Base-by-base conservation (phyloP, 495 filamentous ascomycete species). In the Hypoxylon trugodes region DNA sequence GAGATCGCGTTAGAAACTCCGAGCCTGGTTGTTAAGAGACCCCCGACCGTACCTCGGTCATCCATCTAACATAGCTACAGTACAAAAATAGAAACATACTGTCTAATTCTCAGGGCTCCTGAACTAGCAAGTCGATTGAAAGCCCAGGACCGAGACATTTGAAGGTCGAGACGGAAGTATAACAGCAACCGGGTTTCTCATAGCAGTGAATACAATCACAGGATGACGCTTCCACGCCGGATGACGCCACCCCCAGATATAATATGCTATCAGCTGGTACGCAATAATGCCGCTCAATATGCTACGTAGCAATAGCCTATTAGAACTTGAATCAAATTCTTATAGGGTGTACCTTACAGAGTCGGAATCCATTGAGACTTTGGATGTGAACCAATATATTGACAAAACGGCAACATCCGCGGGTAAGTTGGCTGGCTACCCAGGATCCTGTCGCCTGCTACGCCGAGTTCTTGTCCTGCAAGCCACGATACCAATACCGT, bases 401-500 rank as follows among this genome's bases (percentile, higher is more conserved):
- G 24, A 22, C 0, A 42, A 9, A 4, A 35, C 42, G 22, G 58
- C 64, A 24, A 7, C 22, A 8, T 1, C 35, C 7, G 13, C 51
- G 0, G 4, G 28, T 22, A 22, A 1, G 7, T 67, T 57, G 58
- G 10, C 1, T 19, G 6, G 1, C 10, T 67, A n/a, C n/a, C n/a
- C n/a, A n/a, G 0, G 16, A 38, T 8, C 8, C 40, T 4, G 4
- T 10, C 2, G 9, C 25, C 15, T 67, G 64, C 26, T 45, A 24
- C 2, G 6, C 24, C 0, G 58, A 67, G 15, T 67, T 62, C 22
- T 1, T 24, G 0, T 12, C 9, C 10, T 67, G 64, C 22, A 59
- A 48, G 3, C 26, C 58, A 8, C 47, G 46, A 10, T 21, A 12
- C 0, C 3, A 33, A 32, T 67, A 67, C 6, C 38, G 42, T 3